These are phyloP conservation scores for Fusarium sublunatum DNA, from an alignment of 2,329 filamentous ascomycete species.

Conservation along the genomic window DNA sequence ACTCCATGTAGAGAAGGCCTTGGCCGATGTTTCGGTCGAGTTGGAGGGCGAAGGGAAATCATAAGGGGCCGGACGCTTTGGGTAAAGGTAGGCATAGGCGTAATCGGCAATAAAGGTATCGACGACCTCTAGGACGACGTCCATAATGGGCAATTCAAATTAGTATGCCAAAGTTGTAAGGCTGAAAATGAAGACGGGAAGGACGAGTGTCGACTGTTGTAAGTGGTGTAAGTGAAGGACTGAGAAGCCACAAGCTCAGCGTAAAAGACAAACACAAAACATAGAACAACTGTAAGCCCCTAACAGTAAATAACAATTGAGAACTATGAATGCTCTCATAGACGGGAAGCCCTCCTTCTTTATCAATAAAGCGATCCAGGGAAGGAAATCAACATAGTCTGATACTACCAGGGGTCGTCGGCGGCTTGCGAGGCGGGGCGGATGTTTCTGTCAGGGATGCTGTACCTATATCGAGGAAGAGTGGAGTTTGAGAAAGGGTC, in stretches of 20 bases:
- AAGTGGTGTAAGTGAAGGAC: slow-evolving; percentile 20
- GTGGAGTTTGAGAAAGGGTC: slow-evolving; percentile 23
- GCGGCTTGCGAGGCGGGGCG: slow-evolving; percentile 39
- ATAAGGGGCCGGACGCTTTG: slow-evolving; percentile 65
- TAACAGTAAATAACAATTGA: not conserved
- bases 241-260: slow-evolving; percentile 3
- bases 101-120: slow-evolving; percentile 87
- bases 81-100: slow-evolving; percentile 78
- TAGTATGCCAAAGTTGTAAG: not conserved
- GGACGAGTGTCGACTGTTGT: slow-evolving; percentile 4
- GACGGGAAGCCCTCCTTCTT: slow-evolving; percentile 20
- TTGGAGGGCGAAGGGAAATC: slow-evolving; percentile 64
- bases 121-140: slow-evolving; percentile 86
- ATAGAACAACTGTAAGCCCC: slow-evolving; percentile 3
- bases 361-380: slow-evolving; percentile 28
- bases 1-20: slow-evolving; percentile 69
- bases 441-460: slow-evolving; percentile 34
- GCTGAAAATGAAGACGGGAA: not conserved
- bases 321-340: not conserved
- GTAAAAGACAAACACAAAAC: not conserved
- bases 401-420: slow-evolving; percentile 33
- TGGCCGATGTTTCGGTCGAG: slow-evolving; percentile 61
- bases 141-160: slow-evolving; percentile 69
- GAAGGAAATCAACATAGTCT: slow-evolving; percentile 27
- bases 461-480: not conserved